These are phyloP conservation scores for Saccharomycopsis schoenii DNA, from an alignment of 805 yeast species.

Conservation along the genomic window DNA sequence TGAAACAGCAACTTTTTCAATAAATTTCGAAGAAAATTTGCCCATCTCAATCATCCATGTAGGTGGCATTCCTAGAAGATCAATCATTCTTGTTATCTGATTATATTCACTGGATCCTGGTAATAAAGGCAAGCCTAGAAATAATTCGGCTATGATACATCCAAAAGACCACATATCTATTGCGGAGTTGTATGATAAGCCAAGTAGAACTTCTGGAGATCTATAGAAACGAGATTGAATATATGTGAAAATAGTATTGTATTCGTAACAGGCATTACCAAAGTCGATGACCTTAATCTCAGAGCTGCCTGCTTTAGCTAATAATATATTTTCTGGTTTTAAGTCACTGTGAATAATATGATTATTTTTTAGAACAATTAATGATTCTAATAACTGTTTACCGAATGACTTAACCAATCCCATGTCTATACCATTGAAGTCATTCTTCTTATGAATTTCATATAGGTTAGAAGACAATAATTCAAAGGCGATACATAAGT, in stretches of 20 bases:
- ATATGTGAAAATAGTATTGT: constrained; percentile 82
- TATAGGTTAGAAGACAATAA: constrained; percentile 78
- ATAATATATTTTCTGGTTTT: constrained; percentile 88
- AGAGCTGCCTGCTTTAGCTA: constrained; percentile 72
- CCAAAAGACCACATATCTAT: constrained; percentile 98
- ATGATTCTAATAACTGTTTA: constrained; percentile 70
- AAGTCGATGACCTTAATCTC: constrained; percentile 90
- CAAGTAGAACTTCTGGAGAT: constrained; percentile 89
- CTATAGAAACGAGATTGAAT: constrained; percentile 90
- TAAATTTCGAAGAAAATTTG: constrained; percentile 62
- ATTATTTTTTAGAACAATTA: constrained; percentile 70
- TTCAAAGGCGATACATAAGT: constrained; percentile 88
- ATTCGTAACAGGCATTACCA: constrained; percentile 90
- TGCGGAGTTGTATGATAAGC: constrained; percentile 83
- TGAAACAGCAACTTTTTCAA: constrained; percentile 32
- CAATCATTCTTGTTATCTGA: constrained; percentile 73
- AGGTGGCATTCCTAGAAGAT: constrained; percentile 81
- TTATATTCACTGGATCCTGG: constrained; percentile 94
- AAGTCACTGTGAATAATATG: constrained; percentile 92
- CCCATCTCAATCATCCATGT: constrained; percentile 97
- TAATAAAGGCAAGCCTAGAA: constrained; percentile 83
- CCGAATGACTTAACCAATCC: constrained; percentile 71
- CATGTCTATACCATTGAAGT: constrained; percentile 81
- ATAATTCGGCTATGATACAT: constrained; percentile 83
- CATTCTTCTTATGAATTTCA: constrained; percentile 86